These are phyloP conservation scores for Apodospora peruviana DNA, from an alignment of 495 filamentous ascomycete genomes.

Conservation along the genomic window DNA sequence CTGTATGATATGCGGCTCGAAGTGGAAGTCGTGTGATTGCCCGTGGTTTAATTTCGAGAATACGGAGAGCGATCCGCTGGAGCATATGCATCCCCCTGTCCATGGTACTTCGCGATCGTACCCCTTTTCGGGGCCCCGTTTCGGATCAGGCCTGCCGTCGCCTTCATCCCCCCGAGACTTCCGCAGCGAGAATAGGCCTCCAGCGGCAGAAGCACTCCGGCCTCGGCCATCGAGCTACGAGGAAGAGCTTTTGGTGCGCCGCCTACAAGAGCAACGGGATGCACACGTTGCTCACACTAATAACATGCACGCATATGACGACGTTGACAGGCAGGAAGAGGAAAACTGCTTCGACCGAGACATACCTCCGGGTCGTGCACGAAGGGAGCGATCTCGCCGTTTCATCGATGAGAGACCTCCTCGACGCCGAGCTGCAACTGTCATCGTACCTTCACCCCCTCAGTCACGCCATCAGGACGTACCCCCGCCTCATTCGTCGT, in stretches of 20 bases:
- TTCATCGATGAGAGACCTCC: constrained; percentile 36
- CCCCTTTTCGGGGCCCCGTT: constrained; percentile 16
- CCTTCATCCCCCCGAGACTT: constrained; percentile 24
- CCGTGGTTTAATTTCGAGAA: constrained; percentile 69
- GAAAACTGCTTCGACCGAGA: constrained; percentile 15
- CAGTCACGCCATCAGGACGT: constrained; percentile 14
- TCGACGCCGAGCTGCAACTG: constrained; percentile 34
- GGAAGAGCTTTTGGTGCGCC: constrained; percentile 46
- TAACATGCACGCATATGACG: constrained; percentile 45
- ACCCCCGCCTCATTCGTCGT: constrained; percentile 29
- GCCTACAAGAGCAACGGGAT: constrained; percentile 51
- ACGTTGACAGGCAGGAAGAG: constrained; percentile 36
- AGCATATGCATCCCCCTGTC: constrained; percentile 45
- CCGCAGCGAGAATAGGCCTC: constrained; percentile 16
- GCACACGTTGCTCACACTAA: constrained; percentile 44
- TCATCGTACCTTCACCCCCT: constrained; percentile 31
- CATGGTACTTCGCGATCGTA: constrained; percentile 24
- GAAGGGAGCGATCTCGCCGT: constrained; percentile 12
- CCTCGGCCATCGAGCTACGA: constrained; percentile 42
- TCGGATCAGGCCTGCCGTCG: constrained; percentile 14
- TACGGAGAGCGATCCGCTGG: constrained; percentile 51
- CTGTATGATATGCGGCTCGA: constrained; percentile 71
- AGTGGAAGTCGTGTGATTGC: constrained; percentile 80
- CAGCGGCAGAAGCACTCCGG: constrained; percentile 14
- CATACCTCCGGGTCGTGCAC: constrained; percentile 33